Evolutionary conservation across 208 protist species (phyloP).

Genomic region (Naegleria gruberi): DNA sequence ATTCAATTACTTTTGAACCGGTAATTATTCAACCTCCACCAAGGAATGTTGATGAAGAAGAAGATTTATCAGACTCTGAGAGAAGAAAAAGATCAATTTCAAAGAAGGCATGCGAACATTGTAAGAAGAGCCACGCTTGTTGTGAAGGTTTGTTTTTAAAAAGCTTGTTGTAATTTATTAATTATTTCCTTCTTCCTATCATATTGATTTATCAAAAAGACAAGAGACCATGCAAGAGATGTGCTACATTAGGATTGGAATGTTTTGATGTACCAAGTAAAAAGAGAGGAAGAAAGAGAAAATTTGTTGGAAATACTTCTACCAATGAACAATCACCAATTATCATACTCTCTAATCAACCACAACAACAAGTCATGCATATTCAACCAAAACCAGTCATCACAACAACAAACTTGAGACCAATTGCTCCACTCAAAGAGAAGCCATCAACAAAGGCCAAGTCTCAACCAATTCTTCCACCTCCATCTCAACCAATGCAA

Average conservation of each 20-base stretch:
- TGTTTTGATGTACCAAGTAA: slow-evolving; percentile 9
- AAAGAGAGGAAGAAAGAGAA: slow-evolving; percentile 19
- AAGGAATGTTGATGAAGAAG: no score
- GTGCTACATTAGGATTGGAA: not conserved
- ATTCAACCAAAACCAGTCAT: not conserved
- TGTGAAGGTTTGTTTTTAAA: not conserved
- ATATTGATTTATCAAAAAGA: not conserved
- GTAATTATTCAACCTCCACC: no score
- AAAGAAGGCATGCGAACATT: slow-evolving; percentile 10
- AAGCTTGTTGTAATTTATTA: not conserved
- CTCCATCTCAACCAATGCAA: no score
- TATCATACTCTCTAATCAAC: not conserved
- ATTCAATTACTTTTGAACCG: no score
- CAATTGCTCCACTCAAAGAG: not conserved
- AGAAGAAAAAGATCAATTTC: not conserved
- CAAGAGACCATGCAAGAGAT: slow-evolving; percentile 17
- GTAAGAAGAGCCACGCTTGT: slow-evolving; percentile 13
- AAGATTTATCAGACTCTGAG: no score
- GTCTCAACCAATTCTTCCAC: not conserved
- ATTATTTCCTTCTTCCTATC: not conserved
- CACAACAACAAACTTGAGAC: no score
- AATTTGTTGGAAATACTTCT: not conserved
- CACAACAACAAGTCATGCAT: not conserved
- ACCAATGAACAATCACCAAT: not conserved
- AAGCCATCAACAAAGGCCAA: not conserved